phyloP scores from a whole-genome alignment of 352 stramenopile genomes.

The Globisporangium canariense region DNA sequence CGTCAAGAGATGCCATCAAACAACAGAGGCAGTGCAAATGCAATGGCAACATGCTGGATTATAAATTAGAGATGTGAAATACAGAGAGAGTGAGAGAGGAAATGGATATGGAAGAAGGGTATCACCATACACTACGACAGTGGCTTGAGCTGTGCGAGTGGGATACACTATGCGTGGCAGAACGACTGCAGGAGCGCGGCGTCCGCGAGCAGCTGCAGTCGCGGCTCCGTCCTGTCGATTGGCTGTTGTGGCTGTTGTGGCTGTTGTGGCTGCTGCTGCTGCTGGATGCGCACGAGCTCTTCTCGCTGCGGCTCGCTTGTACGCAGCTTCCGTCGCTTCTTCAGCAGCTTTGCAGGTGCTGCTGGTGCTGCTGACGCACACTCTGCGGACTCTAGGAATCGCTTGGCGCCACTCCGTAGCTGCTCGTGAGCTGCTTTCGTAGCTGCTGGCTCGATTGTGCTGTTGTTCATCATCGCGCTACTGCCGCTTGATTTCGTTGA shows the following conservation, averaged over 20 bases:
- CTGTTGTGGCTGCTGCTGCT: background rate
- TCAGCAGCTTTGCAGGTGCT: constrained; percentile 6
- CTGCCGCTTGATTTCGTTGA: background rate
- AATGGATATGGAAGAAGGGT: background rate
- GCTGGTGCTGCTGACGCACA: background rate
- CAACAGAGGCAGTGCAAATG: background rate
- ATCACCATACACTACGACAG: constrained; percentile 4
- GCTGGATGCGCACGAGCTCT: constrained; percentile 6
- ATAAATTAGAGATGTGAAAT: constrained; percentile 1
- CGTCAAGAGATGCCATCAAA: background rate
- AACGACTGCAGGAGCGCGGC: constrained; percentile 69
- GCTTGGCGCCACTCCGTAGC: constrained; percentile 29
- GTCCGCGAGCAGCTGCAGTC: constrained; percentile 69
- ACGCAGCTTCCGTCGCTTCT: constrained; percentile 8
- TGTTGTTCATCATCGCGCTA: constrained; percentile 1
- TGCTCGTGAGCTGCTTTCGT: constrained; percentile 39
- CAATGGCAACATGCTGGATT: background rate
- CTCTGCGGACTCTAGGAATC: constrained; percentile 23
- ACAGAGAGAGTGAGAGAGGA: background rate
- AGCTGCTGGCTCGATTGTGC: constrained; percentile 51
- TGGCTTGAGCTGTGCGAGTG: background rate
- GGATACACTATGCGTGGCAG: constrained; percentile 23
- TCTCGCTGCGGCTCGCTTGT: constrained; percentile 12
- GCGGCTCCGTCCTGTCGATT: constrained; percentile 27
- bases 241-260: background rate